These are phyloP conservation scores for Eimeria tenella DNA, from an alignment of 169 alveolate genomes.

Conservation along the genomic window DNA sequence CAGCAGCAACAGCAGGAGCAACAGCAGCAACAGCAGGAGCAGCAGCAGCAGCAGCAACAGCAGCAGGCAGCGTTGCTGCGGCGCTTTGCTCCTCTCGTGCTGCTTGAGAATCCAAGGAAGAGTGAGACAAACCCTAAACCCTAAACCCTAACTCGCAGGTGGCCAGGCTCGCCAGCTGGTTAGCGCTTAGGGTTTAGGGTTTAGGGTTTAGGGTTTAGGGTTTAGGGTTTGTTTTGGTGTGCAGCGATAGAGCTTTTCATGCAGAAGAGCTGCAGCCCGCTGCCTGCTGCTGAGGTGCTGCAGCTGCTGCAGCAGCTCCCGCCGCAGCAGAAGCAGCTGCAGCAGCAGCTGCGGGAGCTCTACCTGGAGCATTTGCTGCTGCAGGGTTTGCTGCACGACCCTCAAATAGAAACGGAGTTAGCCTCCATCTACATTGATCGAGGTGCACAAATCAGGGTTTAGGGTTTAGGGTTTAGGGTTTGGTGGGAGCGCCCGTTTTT, in stretches of 20 bases:
- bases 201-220: slow-evolving; percentile 5
- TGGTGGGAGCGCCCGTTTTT: no score
- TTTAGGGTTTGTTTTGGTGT: neutral
- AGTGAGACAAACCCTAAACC: slow-evolving; percentile 16
- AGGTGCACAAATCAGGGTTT: slow-evolving; percentile 33
- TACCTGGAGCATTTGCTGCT: slow-evolving; percentile 10
- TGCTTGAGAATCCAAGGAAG: neutral
- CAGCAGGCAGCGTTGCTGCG: neutral
- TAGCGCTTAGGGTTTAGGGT: neutral
- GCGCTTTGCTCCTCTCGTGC: slow-evolving; percentile 35
- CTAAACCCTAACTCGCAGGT: neutral
- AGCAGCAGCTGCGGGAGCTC: neutral
- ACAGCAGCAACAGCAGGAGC: no score
- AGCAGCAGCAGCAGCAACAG: neutral
- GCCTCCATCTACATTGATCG: neutral
- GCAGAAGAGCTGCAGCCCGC: slow-evolving; percentile 21
- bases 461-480: slow-evolving; percentile 11
- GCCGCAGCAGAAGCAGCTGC: neutral
- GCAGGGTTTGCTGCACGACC: slow-evolving; percentile 15
- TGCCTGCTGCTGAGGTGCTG: slow-evolving; percentile 50
- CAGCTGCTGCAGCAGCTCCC: slow-evolving; percentile 34
- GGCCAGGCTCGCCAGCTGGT: no score
- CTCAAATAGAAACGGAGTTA: slow-evolving; percentile 15
- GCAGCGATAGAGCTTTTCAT: slow-evolving; percentile 15
- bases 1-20: slow-evolving; percentile 2